Percentiles rank a stretch among this genome's conserved stretches.
These are phyloP conservation scores for Dicorynia guianensis DNA, from an alignment of 306 rosid species.

Conservation along the genomic window DNA sequence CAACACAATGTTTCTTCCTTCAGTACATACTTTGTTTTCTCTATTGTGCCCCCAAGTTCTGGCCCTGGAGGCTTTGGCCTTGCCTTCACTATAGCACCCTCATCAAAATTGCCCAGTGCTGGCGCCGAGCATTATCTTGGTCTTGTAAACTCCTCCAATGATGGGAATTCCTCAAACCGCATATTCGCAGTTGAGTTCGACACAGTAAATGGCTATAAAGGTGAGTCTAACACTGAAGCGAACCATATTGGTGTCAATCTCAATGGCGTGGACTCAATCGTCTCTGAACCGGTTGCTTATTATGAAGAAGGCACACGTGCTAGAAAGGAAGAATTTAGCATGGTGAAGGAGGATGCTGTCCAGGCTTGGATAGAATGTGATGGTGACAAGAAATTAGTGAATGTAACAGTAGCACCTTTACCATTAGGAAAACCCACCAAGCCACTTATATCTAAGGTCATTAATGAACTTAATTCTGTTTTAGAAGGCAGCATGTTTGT, in stretches of 20 bases:
- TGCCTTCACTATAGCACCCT: constrained; percentile 65
- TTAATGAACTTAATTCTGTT: constrained; percentile 32
- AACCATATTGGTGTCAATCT: constrained; percentile 71
- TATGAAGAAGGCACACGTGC: not conserved
- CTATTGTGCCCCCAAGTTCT: constrained; percentile 50
- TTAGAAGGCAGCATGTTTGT: constrained; percentile 49
- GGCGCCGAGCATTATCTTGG: constrained; percentile 60
- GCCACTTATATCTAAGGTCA: not conserved
- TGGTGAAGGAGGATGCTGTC: constrained; percentile 53
- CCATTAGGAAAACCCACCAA: constrained; percentile 32
- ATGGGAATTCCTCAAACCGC: constrained; percentile 35
- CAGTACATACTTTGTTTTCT: constrained; percentile 71
- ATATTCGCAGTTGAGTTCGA: constrained; percentile 77
- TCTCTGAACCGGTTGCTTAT: constrained; percentile 49
- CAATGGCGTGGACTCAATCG: constrained; percentile 21
- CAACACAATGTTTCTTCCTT: constrained; percentile 52
- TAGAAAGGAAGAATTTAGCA: constrained; percentile 39
- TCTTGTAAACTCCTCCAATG: constrained; percentile 47
- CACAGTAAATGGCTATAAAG: constrained; percentile 62
- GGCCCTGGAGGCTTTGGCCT: constrained; percentile 70
- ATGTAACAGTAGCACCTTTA: constrained; percentile 62
- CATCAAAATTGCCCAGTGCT: constrained; percentile 45
- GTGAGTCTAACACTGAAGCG: constrained; percentile 37
- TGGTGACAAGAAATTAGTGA: constrained; percentile 32
- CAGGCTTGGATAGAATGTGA: constrained; percentile 77